A percentile compares a stretch with the other conserved stretches of the same genome.
These are phyloP conservation scores for Veloboletus limbatus DNA, from an alignment of 1,284 basidiomycete genomes.

Conservation along the genomic window DNA sequence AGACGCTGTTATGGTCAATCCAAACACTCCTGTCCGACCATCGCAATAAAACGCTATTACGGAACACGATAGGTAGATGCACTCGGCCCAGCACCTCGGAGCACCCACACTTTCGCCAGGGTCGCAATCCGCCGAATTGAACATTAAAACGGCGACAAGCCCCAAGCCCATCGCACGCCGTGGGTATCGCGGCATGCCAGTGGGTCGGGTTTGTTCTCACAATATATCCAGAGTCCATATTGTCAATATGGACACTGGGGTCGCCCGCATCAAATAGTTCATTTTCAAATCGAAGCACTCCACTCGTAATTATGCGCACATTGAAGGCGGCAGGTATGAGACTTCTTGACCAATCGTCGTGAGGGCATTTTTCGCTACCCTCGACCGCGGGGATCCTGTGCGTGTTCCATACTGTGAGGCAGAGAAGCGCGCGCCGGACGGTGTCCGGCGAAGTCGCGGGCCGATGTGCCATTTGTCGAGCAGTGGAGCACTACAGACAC, in stretches of 20 bases:
- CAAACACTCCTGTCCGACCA: conserved; percentile 6
- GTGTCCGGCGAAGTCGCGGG: conserved; percentile 13
- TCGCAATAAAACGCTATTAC: not conserved
- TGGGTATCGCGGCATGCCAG: conserved; percentile 14
- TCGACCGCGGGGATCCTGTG: conserved; percentile 33
- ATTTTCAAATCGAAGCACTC: conserved; percentile 33
- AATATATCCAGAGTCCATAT: conserved; percentile 13
- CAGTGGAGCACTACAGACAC: conserved; percentile 18
- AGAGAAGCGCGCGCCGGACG: conserved; percentile 21
- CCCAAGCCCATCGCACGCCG: conserved; percentile 6
- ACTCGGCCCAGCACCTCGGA: conserved; percentile 13
- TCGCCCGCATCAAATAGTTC: conserved; percentile 23
- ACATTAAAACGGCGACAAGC: conserved; percentile 19
- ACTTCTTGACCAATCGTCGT: conserved; percentile 27
- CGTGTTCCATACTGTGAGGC: conserved; percentile 27
- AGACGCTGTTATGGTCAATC: conserved; percentile 23
- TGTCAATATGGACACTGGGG: conserved; percentile 26
- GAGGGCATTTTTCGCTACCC: conserved; percentile 14
- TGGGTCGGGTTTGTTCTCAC: conserved; percentile 20
- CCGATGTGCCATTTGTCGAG: conserved; percentile 17
- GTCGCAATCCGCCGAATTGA: conserved; percentile 23
- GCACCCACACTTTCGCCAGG: conserved; percentile 24
- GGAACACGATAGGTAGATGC: not conserved
- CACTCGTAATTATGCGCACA: conserved; percentile 15
- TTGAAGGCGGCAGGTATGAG: conserved; percentile 8